Conservation (phyloP, 179 eudicot genomes). For the Pouteria campechiana region DNA sequence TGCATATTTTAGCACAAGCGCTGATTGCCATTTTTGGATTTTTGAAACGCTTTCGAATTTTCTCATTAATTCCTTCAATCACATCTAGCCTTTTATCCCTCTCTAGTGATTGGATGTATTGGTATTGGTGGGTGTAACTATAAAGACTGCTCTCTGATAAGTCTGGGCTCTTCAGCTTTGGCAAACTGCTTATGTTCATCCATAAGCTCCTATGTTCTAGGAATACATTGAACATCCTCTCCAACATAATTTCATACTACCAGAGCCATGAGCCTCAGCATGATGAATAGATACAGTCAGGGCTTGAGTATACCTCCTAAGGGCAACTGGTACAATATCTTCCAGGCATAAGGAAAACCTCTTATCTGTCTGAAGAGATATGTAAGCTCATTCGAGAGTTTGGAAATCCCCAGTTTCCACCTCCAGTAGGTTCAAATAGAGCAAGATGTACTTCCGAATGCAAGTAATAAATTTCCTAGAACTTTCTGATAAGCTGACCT, state of each 20-base stretch:
- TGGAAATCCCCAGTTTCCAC: slow-evolving; percentile 74
- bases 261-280: slow-evolving; percentile 12
- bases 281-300: slow-evolving; percentile 52
- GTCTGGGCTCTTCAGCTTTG: slow-evolving; percentile 72
- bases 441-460: slow-evolving; percentile 80
- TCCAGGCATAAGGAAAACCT: slow-evolving; percentile 96
- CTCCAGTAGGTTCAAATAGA: slow-evolving; percentile 82
- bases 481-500: slow-evolving; percentile 94
- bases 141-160: slow-evolving; percentile 67
- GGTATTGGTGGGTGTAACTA: slow-evolving; percentile 64
- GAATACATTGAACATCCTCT: slow-evolving; percentile 81
- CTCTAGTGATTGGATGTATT: slow-evolving; percentile 73
- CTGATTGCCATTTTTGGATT: slow-evolving; percentile 83
- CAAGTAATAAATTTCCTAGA: slow-evolving; percentile 94
- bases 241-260: slow-evolving; percentile 61
- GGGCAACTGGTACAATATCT: slow-evolving; percentile 93
- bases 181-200: slow-evolving; percentile 77
- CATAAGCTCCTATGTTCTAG: slow-evolving; percentile 85
- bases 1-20: slow-evolving; percentile 59
- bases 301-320: slow-evolving; percentile 77
- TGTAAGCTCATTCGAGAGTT: slow-evolving; percentile 88
- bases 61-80: slow-evolving; percentile 90
- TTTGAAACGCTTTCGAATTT: slow-evolving; percentile 81
- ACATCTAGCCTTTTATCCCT: slow-evolving; percentile 52
- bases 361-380: slow-evolving; percentile 82